Conservation (phyloP, 176 grass and related monocot genomes). For the Cocos nucifera region DNA sequence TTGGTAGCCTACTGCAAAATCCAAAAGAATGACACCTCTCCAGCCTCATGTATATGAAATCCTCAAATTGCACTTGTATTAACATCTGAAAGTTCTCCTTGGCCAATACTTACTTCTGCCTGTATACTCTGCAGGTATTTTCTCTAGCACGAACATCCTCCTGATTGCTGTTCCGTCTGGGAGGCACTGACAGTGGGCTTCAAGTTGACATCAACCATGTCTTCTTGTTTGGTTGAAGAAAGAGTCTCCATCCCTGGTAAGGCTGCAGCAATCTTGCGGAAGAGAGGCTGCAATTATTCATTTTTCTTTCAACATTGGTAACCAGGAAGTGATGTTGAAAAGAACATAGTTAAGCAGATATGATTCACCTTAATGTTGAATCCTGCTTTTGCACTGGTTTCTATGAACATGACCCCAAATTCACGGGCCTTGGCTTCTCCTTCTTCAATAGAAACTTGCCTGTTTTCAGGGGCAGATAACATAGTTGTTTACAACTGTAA, state of each 20-base stretch:
- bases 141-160: slow-evolving; percentile 50
- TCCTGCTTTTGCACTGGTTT: slow-evolving; percentile 80
- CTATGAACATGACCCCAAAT: slow-evolving; percentile 53
- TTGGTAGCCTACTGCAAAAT: no score
- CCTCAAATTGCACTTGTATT: no score
- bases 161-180: slow-evolving; percentile 31
- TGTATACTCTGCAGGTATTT: no score
- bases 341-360: no score
- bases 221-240: slow-evolving; percentile 47
- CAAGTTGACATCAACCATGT: slow-evolving; percentile 80
- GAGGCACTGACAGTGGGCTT: slow-evolving; percentile 23
- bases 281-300: slow-evolving; percentile 37
- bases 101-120: no score
- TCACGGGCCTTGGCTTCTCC: slow-evolving; percentile 69
- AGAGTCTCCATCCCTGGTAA: slow-evolving; percentile 62
- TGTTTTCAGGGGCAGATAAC: slow-evolving; percentile 10
- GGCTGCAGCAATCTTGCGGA: slow-evolving; percentile 62
- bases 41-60: no score
- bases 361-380: slow-evolving; percentile 68
- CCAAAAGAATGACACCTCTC: no score
- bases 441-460: slow-evolving; percentile 60
- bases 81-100: no score
- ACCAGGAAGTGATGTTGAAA: no score
- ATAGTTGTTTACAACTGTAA: no score
- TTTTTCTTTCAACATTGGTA: no score